A percentile compares a stretch with the other conserved stretches of the same genome.
Evolutionary conservation across 108 stramenopile species (phyloP).

Genomic region (Nannochloropsis gaditana): DNA sequence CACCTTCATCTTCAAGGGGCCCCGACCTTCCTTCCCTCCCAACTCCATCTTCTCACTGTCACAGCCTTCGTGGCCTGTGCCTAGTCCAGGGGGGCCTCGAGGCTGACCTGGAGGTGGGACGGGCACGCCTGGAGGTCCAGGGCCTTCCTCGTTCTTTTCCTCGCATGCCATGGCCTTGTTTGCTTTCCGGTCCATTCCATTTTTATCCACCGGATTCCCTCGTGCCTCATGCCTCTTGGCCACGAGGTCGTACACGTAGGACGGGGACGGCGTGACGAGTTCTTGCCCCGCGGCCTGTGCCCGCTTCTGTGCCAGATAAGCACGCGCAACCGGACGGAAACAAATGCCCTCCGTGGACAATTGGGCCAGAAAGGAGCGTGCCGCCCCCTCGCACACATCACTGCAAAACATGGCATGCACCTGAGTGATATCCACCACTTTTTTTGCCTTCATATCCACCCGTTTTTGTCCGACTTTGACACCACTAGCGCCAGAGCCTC

Average conservation of each 20-base stretch:
- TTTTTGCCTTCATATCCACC: neutral
- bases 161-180: neutral
- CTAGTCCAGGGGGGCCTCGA: too few relatives aligned
- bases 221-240: neutral
- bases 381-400: neutral
- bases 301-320: neutral
- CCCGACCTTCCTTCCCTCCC: neutral
- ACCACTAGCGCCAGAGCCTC: neutral
- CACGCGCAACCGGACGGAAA: neutral
- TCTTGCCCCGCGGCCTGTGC: neutral
- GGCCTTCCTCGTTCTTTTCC: neutral
- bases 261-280: neutral
- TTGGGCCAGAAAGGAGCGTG: neutral
- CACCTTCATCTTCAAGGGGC: neutral
- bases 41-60: neutral
- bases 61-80: neutral
- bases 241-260: neutral
- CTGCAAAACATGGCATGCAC: slow-evolving; percentile 3
- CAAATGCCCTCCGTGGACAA: neutral
- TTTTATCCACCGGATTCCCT: too few relatives aligned
- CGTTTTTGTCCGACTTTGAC: neutral
- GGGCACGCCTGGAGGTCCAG: neutral
- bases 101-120: neutral
- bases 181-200: neutral
- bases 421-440: neutral